Base-by-base conservation (phyloP, 2,329 filamentous ascomycete genomes). In the Penicillium sp. region DNA sequence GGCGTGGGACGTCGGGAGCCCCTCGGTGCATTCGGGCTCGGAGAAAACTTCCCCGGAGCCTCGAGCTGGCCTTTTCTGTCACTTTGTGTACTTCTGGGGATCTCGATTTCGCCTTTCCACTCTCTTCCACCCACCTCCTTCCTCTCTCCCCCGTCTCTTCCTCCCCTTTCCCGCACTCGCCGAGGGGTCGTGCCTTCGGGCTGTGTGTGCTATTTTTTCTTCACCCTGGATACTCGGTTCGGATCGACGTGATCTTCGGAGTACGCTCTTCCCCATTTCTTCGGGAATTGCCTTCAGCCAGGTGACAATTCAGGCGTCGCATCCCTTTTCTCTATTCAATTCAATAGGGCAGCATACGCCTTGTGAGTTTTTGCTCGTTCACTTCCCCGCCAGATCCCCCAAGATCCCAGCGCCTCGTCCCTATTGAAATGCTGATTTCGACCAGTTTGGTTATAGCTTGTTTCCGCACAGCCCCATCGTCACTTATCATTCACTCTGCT, bases 11-110 rank as follows among this genome's bases (percentile, higher is more conserved):
- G n/a, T n/a, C n/a, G n/a, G n/a, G n/a, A n/a, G n/a, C n/a, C n/a
- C n/a, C n/a, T n/a, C n/a, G n/a, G n/a, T n/a, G n/a, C 4, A 17
- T 28, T 45, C 48, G 52, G 52, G 26, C 39, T 44, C 50, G 52
- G 52, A 54, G 48, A 55, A 55, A 55, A 51, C 47, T 34, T 36
- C 50, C 52, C 52, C 51, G 50, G 50, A 53, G 46, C 42, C 48
- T 55, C 52, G 48, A 54, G 43, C 46, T 55, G 52, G 50, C 52
- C 52, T 55, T 52, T 51, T 51, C 50, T 32, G 43, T 44, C 36
- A 48, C 45, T 45, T 54, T 54, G 51, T 54, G 50, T 49, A 53
- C 50, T 47, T 51, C 47, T 42, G 54, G 49, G 51, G 50, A 43
- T 52, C 52, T 43, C n/a, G n/a, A n/a, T n/a, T n/a, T n/a, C n/a